phyloP scores from a whole-genome alignment of 2,329 filamentous ascomycete species.

The Madurella mycetomatis region DNA sequence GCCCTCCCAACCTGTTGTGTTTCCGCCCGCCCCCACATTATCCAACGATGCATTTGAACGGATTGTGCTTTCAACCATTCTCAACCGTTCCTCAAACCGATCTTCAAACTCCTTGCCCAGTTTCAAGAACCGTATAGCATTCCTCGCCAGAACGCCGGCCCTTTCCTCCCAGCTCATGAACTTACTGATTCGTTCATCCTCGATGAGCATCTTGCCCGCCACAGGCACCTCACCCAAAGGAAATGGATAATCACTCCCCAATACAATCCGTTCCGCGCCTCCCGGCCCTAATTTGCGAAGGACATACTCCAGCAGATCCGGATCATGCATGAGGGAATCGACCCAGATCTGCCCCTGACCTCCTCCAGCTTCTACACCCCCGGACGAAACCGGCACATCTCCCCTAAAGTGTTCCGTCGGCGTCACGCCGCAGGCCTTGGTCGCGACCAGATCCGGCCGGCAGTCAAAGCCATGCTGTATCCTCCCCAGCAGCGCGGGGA shows the following conservation, averaged over 20 bases:
- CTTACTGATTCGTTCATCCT: slow-evolving; percentile 24
- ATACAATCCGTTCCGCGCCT: slow-evolving; percentile 28
- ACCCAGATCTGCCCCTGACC: slow-evolving; percentile 31
- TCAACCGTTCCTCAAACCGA: slow-evolving; percentile 23
- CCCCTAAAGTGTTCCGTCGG: slow-evolving; percentile 29
- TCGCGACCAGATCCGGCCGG: slow-evolving; percentile 33
- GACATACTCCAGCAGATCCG: slow-evolving; percentile 33
- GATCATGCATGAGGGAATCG: slow-evolving; percentile 33
- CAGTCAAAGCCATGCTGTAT: slow-evolving; percentile 35
- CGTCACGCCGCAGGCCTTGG: slow-evolving; percentile 28
- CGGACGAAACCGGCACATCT: background rate
- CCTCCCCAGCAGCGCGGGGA: slow-evolving; percentile 32
- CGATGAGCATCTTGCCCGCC: slow-evolving; percentile 32
- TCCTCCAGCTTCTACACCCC: slow-evolving; percentile 1
- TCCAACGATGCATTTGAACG: background rate
- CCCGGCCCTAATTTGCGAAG: slow-evolving; percentile 30
- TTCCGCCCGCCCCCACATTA: background rate
- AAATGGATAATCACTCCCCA: slow-evolving; percentile 36
- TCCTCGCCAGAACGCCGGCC: slow-evolving; percentile 30
- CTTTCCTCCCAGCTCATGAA: slow-evolving; percentile 32
- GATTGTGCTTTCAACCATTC: slow-evolving; percentile 15
- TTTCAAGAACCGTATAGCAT: slow-evolving; percentile 32
- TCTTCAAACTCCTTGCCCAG: slow-evolving; percentile 27
- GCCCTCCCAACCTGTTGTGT: background rate
- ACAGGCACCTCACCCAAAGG: slow-evolving; percentile 34